Percentiles rank a stretch among this genome's conserved stretches.
phyloP scores from a whole-genome alignment of 2,329 filamentous ascomycete genomes.

The Pseudopyricularia javanii region DNA sequence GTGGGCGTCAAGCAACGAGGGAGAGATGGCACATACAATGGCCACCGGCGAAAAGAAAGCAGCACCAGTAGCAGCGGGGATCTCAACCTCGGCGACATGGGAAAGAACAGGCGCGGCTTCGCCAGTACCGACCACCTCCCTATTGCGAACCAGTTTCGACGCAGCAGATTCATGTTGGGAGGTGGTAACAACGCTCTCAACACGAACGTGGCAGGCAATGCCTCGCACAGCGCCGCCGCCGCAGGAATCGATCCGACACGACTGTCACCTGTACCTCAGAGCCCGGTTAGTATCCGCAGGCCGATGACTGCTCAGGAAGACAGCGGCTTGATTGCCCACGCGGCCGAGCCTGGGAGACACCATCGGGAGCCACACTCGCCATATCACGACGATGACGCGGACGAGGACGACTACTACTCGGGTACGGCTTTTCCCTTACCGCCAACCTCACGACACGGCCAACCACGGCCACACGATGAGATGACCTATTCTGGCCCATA shows the following conservation, averaged over 20 bases:
- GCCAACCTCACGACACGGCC: background rate
- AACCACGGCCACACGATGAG: background rate
- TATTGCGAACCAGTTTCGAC: conserved; percentile 24
- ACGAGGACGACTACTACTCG: background rate
- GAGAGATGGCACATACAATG: conserved; percentile 35
- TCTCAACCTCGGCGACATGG: conserved; percentile 6
- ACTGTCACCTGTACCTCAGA: conserved; percentile 2
- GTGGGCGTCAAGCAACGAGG: conserved; percentile 54
- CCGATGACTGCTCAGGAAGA: conserved; percentile 10
- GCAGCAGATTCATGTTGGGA: conserved; percentile 12
- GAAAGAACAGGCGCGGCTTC: conserved; percentile 10
- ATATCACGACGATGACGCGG: conserved; percentile 3
- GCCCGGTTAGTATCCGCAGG: conserved; percentile 5
- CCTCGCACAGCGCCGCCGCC: background rate
- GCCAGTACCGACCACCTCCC: conserved; percentile 26
- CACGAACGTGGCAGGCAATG: background rate
- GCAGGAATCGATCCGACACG: conserved; percentile 1
- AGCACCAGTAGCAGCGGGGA: background rate
- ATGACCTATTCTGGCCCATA: background rate
- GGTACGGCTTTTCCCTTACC: background rate
- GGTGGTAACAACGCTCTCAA: background rate
- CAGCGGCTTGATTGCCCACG: conserved; percentile 19
- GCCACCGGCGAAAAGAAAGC: conserved; percentile 10
- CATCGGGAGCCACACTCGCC: conserved; percentile 6
- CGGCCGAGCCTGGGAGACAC: conserved; percentile 14